A percentile compares a stretch with the other conserved stretches of the same genome.
Conservation (phyloP, 1,284 basidiomycete species). For the Xerocomus cyaneibrunnescens region DNA sequence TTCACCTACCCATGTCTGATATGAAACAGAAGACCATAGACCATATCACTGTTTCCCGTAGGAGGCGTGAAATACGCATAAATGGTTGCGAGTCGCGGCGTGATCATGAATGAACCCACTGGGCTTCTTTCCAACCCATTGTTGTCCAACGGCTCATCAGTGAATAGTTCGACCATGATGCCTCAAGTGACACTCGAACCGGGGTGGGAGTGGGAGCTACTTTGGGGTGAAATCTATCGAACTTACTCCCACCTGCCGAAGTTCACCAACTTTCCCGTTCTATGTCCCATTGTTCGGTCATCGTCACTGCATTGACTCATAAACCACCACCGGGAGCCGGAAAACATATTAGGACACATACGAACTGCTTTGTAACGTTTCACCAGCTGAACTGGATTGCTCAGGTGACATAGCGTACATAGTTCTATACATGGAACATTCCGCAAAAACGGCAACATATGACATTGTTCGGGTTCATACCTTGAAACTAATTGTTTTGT, state of each 20-base stretch:
- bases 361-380: not conserved
- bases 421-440: not conserved
- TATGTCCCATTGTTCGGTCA: not conserved
- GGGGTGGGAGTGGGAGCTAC: not conserved
- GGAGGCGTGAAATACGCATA: conserved; percentile 13
- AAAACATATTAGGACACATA: not conserved
- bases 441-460: not conserved
- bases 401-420: not conserved
- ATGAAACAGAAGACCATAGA: conserved; percentile 3
- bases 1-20: conserved; percentile 6
- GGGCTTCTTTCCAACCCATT: conserved; percentile 34
- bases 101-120: conserved; percentile 24
- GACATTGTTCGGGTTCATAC: not conserved
- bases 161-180: conserved; percentile 1
- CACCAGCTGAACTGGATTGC: no score
- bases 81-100: conserved; percentile 17
- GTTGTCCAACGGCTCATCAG: not conserved
- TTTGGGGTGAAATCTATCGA: not conserved
- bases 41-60: conserved; percentile 2
- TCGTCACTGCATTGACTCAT: not conserved
- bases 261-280: not conserved
- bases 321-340: not conserved
- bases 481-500: not conserved
- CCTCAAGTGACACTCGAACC: no score
- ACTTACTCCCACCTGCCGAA: not conserved